A percentile compares a stretch with the other conserved stretches of the same genome.
Conservation (phyloP, 2,329 filamentous ascomycete genomes). For the Nannizzia gypsea region DNA sequence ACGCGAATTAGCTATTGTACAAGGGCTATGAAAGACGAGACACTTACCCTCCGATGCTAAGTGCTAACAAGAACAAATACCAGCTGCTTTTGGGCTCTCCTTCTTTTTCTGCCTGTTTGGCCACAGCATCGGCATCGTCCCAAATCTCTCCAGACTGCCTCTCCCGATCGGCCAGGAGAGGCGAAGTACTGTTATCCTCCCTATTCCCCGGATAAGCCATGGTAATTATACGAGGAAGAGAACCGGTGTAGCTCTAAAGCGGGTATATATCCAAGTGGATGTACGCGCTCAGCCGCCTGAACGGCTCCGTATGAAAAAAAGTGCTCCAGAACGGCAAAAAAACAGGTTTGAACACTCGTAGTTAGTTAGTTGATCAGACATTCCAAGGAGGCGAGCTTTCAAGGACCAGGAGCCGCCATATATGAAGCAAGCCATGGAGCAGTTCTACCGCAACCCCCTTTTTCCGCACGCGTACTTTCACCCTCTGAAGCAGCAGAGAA, state of each 20-base stretch:
- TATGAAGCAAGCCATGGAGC: background rate
- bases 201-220: background rate
- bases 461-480: background rate
- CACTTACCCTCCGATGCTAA: slow-evolving; percentile 62
- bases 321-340: background rate
- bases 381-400: background rate
- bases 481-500: background rate
- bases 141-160: slow-evolving; percentile 16
- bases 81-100: slow-evolving; percentile 59
- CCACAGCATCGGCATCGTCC: slow-evolving; percentile 14
- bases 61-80: slow-evolving; percentile 76
- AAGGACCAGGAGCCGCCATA: background rate
- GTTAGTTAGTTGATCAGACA: no score
- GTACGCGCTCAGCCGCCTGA: background rate
- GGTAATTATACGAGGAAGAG: background rate
- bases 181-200: slow-evolving; percentile 12
- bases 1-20: background rate
- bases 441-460: background rate
- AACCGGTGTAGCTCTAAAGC: background rate
- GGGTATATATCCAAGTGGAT: background rate
- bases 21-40: slow-evolving; percentile 1
- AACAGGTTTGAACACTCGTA: background rate
- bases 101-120: slow-evolving; percentile 40
- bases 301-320: background rate
- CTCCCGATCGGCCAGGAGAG: slow-evolving; percentile 9